These are phyloP conservation scores for Erodium texanum DNA, from an alignment of 441 rosid species.

Conservation along the genomic window DNA sequence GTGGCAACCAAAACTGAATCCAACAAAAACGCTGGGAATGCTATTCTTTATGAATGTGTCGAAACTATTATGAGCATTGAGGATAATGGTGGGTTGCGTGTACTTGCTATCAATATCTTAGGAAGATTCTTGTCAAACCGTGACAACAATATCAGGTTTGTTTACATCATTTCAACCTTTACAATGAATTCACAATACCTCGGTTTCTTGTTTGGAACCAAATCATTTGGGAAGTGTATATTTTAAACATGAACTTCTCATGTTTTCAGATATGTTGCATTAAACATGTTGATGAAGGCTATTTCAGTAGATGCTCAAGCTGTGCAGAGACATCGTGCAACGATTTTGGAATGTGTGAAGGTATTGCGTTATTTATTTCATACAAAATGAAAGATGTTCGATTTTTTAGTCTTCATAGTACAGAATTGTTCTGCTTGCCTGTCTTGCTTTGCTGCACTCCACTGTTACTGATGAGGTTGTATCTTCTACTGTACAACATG, in stretches of 20 bases:
- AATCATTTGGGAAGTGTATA: not conserved
- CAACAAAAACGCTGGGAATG: conserved; percentile 97
- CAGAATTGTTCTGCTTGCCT: too few species aligned
- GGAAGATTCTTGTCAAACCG: conserved; percentile 98
- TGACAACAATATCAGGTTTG: conserved; percentile 94
- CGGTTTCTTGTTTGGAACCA: not conserved
- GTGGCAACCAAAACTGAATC: conserved; percentile 99
- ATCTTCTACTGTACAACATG: conserved; percentile 12
- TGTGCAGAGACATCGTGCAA: conserved; percentile 95
- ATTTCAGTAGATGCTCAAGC: conserved; percentile 89
- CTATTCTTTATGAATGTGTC: conserved; percentile 93
- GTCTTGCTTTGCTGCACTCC: not conserved
- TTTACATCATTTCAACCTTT: not conserved
- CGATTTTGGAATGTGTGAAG: conserved; percentile 97
- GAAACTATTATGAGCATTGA: conserved; percentile 97
- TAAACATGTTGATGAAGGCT: conserved; percentile 98
- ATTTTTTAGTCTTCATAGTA: too few species aligned
- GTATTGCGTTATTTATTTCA: too few species aligned
- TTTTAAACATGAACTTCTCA: too few species aligned
- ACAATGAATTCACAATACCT: not conserved
- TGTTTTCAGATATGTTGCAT: conserved; percentile 78
- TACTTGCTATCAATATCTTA: conserved; percentile 94
- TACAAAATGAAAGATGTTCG: too few species aligned
- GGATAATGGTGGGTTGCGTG: conserved; percentile 92
- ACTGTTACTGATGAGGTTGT: conserved; percentile 8